Base-by-base conservation (phyloP, 2,329 filamentous ascomycete genomes). In the Pseudocercospora macadamiae region DNA sequence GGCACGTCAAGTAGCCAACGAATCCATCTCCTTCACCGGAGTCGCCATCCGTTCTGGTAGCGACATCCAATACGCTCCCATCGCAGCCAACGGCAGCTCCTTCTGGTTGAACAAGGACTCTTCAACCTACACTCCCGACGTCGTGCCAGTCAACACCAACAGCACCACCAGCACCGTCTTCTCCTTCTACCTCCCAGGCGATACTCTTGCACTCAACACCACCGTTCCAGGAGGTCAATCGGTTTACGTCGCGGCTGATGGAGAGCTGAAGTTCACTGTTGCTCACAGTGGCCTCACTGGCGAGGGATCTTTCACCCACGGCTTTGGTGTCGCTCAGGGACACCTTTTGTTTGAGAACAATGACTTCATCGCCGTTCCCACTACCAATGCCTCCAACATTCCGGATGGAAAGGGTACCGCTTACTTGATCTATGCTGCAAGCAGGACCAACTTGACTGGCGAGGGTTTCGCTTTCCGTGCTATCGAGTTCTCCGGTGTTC, bases 221-320 rank as follows among this genome's bases (percentile, higher is more conserved):
- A 37, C 57, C 37, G 69, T 72, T 6, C 70, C 71, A 4, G 70
- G 69, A 37, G 68, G 68, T 28, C 70, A 71, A 55, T 63, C 64
- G 47, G 63, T 68, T 57, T 73, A 71, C 66, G 63, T 73, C 26
- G 25, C 47, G 3, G 47, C 47, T 32, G 47, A 49, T 21, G 47
- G 47, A 18, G 47, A 23, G 3, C 6, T 49, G 26, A 49, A 32
- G 25, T 32, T 30, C 47, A 60, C 58, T 3, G 47, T 49, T 1
- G 57, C 58, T 4, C 53, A 54, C 28, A 60, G 48, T 18, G 58
- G 9, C 10, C 14, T 28, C 25, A 53, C 53, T 18, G 28, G 28
- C 7, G 47, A 44, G 8, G 34, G 34, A 7, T 48, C 54, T n/a
- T 8, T 28, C 3, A 6, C 18, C 3, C 10, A 47, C 3, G 54